Base-by-base conservation (phyloP, 208 protist species). In the Vickermania ingenoplastis region DNA sequence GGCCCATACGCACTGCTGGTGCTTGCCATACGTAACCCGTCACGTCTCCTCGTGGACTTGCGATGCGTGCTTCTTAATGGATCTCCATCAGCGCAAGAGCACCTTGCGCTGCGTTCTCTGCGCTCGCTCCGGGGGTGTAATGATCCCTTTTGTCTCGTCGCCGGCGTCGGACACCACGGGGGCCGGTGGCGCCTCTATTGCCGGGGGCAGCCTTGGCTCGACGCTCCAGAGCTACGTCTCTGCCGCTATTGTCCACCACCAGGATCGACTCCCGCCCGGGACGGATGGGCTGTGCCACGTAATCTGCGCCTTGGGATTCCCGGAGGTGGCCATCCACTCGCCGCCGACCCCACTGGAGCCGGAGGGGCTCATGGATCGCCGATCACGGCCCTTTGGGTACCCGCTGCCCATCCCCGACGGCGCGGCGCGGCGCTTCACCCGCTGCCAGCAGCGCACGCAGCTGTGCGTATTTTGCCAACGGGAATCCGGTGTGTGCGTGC, bases 1-100 rank as follows among this genome's bases (percentile, higher is more conserved):
- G 7, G 77, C 79, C 1, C 85, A 92, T 58, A 49, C 81, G 0
- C 60, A 69, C 41, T 92, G 85, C 59, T 87, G 79, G 79, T 79
- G 71, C 45, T 41, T 92, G 23, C 59, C 74, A 2, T 60, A 62
- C 36, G 29, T 75, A n/a, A 79, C 72, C 30, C 68, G 57, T n/a
- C 48, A 67, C 28, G 60, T 52, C 0, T 59, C 74, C 22, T 24
- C 50, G 30, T 92, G 85, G 85, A 57, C 55, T 21, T 92, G 85
- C 45, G 75, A 85, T 36, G 62, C 59, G 22, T 92, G 85, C 67
- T 60, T 51, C n/a, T 61, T 69, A 57, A 57, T 59, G 49, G 41
- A 53, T 4, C 57, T 70, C 24, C 63, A 74, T 53, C 63, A 61
- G 30, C 70, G 65, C 24, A 56, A 65, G 53, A 59, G 60, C 28